Conservation (phyloP, 2,329 filamentous ascomycete species). For the Sporothrix pallida region DNA sequence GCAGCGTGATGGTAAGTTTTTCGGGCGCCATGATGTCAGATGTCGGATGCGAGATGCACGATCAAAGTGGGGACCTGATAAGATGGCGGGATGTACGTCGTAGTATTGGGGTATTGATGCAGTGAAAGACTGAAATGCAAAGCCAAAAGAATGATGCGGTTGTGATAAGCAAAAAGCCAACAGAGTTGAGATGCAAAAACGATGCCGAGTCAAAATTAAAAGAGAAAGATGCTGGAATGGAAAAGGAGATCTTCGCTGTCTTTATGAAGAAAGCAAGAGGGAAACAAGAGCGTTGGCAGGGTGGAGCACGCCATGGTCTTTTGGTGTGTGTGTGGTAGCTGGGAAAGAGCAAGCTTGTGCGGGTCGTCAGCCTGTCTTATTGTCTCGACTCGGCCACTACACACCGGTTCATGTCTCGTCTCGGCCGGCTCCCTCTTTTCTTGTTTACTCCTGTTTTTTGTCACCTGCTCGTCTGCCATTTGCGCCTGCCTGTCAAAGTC, state of each 20-base stretch:
- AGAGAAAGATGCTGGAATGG: not conserved
- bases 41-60: not conserved
- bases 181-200: not conserved
- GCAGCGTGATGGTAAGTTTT: constrained; percentile 59
- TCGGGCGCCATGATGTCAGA: constrained; percentile 45
- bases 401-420: not conserved
- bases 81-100: not conserved
- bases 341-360: constrained; percentile 15
- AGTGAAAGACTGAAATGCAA: not conserved
- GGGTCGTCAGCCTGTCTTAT: constrained; percentile 8
- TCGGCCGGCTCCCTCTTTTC: not conserved
- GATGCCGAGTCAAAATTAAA: not conserved
- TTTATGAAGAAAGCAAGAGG: not conserved
- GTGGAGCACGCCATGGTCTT: not conserved
- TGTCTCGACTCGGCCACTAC: constrained; percentile 8
- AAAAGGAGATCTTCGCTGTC: not conserved
- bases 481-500: not conserved
- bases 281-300: constrained; percentile 5
- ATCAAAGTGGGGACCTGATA: not conserved
- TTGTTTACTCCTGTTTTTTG: constrained; percentile 20
- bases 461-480: not conserved
- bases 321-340: not conserved
- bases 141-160: not conserved
- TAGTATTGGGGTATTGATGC: constrained; percentile 1
- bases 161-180: not conserved